Conservation (phyloP, 2,329 filamentous ascomycete genomes). For the Esteya vermicola region DNA sequence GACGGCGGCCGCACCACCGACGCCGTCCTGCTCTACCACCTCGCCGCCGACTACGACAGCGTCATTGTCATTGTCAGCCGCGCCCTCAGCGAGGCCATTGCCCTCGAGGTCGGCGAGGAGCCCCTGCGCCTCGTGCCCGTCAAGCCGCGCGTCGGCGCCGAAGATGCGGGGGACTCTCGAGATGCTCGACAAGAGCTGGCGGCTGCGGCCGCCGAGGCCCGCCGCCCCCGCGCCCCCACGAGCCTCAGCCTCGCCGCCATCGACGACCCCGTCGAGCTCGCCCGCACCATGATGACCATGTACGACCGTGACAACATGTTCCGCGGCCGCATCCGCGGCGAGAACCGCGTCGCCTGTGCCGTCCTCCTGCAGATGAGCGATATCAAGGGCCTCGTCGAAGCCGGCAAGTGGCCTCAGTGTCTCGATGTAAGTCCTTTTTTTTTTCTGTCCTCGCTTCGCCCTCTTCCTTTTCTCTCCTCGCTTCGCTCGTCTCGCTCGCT, state of each 20-base stretch:
- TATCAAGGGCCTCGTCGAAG: constrained; percentile 43
- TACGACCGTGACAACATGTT: constrained; percentile 49
- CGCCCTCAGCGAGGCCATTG: constrained; percentile 77
- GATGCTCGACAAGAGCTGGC: constrained; percentile 27
- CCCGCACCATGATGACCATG: constrained; percentile 47
- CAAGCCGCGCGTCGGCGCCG: constrained; percentile 47
- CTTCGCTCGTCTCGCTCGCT: background rate
- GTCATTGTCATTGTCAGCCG: constrained; percentile 86
- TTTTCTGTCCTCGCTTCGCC: background rate
- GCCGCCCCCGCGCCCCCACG: constrained; percentile 38
- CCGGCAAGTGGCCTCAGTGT: constrained; percentile 39
- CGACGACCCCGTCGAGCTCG: constrained; percentile 46
- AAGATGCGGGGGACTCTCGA: constrained; percentile 27
- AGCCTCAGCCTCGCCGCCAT: constrained; percentile 48
- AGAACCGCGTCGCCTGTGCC: constrained; percentile 41
- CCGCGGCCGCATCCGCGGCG: constrained; percentile 39
- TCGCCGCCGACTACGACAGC: constrained; percentile 88
- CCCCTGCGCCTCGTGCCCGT: constrained; percentile 65
- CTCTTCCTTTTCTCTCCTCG: background rate
- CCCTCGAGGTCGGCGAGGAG: constrained; percentile 72
- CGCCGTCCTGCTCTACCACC: constrained; percentile 84
- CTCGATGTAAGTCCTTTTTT: constrained; percentile 36
- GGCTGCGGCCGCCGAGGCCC: constrained; percentile 21
- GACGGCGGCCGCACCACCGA: constrained; percentile 89
- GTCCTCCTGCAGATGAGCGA: constrained; percentile 46